Evolutionary conservation across 495 filamentous ascomycete species (phyloP).

Genomic region (Podospora anserina): DNA sequence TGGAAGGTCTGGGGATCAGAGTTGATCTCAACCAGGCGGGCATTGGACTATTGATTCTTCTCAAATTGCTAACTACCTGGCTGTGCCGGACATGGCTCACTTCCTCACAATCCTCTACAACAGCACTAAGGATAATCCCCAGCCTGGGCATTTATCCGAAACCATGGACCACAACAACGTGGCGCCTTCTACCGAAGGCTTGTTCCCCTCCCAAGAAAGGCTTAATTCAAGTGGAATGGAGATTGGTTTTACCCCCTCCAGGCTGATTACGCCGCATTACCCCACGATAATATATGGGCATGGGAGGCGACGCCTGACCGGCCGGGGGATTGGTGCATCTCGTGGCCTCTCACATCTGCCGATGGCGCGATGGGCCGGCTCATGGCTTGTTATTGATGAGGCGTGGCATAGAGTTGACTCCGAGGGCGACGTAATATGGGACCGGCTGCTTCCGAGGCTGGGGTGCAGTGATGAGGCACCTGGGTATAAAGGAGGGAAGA

Average conservation of each 20-base stretch:
- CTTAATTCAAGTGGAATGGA: neutral
- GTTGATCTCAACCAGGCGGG: too few species aligned
- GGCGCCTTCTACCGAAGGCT: neutral
- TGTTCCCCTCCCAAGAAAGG: neutral
- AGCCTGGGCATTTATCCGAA: slow-evolving; percentile 6
- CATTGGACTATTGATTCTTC: too few species aligned
- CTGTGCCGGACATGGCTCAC: neutral
- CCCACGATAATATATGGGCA: slow-evolving; percentile 26
- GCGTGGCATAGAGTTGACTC: neutral
- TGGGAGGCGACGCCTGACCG: slow-evolving; percentile 23
- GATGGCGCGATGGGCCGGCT: neutral
- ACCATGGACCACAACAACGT: neutral
- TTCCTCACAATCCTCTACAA: neutral
- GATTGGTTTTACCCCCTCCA: slow-evolving; percentile 14
- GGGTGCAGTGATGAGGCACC: neutral
- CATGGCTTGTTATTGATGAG: neutral
- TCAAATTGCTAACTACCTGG: too few species aligned
- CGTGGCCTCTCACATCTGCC: neutral
- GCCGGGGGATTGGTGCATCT: neutral
- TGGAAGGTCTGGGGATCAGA: too few species aligned
- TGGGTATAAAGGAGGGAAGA: neutral
- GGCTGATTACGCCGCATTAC: slow-evolving; percentile 31
- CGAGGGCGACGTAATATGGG: neutral
- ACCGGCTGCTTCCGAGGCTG: neutral
- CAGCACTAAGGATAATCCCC: neutral